Base-by-base conservation (phyloP, 768 basidiomycete species). In the Lenzites betulinus region DNA sequence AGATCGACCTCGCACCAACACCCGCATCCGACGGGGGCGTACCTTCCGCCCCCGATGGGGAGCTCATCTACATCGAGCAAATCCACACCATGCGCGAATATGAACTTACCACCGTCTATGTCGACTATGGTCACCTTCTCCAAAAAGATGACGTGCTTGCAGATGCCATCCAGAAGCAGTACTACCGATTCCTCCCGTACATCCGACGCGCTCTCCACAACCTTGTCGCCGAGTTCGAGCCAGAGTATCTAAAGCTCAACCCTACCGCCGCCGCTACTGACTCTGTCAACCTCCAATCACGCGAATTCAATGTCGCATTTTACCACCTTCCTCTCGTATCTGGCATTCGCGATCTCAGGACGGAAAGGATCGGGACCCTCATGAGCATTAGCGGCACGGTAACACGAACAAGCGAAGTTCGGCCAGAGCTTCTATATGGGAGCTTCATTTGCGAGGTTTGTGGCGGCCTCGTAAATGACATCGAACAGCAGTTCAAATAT, bases 401-500 rank as follows among this genome's bases (percentile, higher is more conserved):
- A 38, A 98, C 97, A 1, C 83, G 97, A 53, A 99, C 97, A 3
- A 95, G 92, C 66, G 97, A 99, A 78, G 97, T 99, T 46, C 81
- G 97, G 30, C 97, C 97, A 1, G 97, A 98, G 75, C 76, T 99
- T 50, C 79, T 98, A 20, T 95, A 83, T 68, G 97, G 96, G 20
- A 95, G 92, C 59, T 99, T 97, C 72, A 85, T 89, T 48, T 99
- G 97, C 67, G 90, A 93, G 73, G 83, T 89, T 43, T 99, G 97
- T 70, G 83, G 85, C 47, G 92, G 90, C 30, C 78, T 89, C 12
- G 89, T 98, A 25, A 85, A 89, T 55, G 96, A 98, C 69, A 88
- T 99, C 49, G 97, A 99, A 71, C 97, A 99, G 71, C 97, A 99
- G 71, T 99, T 99, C 83, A 99, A 98, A 72, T 98, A 98, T 72